Base-by-base conservation (phyloP, 441 rosid species). In the Codiaeum variegatum region DNA sequence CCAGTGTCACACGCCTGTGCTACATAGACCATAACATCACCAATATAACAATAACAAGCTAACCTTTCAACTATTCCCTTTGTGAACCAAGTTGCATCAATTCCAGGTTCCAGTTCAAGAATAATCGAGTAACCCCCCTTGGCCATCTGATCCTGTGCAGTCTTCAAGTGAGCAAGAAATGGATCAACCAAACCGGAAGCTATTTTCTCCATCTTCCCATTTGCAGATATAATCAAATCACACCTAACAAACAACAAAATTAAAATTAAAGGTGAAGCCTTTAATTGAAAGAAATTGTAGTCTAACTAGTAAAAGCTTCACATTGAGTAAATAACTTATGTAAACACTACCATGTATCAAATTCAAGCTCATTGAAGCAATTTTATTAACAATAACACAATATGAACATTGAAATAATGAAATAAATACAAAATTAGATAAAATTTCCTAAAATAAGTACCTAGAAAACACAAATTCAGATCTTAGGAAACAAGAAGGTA, bases 181-280 rank as follows among this genome's bases (percentile, higher is more conserved):
- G 98, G 98, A 81, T 77, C 88, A 62, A 93, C 77, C 86, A 96
- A 85, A 60, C 99, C 99, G 26, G 98, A 85, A 71, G 99, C 97
- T 79, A 93, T 73, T 71, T 91, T 96, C 84, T 91, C 90, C 9
- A 87, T 82, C 84, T 91, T 91, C 64, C 97, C 97, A 87, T 88
- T 86, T 58, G 87, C 94, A 62, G 71, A 80, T 83, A 96, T 85
- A 77, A 96, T 78, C 90, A 93, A 82, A 80, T 93, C 99, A 77
- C 91, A 96, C 92, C 97, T 96, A 81, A 64, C 49, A 72, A 76
- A 58, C 44, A 28, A 36, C 66, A 18, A 58, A 47, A 26, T 49
- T 76, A 62, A 74, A 59, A 58, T 56, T 71, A 71, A 18, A 19
- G 23, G 34, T 56, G 62, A 49, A 75, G 58, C 29, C 77, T 52